phyloP scores from a whole-genome alignment of 73 alveolate species.

The Tetrahymena thermophila region DNA sequence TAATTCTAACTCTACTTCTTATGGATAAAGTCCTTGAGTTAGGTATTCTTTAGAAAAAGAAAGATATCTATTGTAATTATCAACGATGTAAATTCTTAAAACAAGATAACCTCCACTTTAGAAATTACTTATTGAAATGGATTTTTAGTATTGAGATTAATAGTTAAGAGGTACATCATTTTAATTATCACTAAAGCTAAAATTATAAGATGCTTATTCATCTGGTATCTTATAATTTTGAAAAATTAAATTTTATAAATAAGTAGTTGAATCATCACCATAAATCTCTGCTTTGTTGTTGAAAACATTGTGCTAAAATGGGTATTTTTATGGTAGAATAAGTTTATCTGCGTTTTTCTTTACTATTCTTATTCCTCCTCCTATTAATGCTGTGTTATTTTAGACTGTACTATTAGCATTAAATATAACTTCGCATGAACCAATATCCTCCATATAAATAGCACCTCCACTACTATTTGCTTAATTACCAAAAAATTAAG shows the following conservation, averaged over 20 bases:
- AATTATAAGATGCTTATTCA: not conserved
- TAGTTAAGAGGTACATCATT: not conserved
- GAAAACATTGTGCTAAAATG: not conserved
- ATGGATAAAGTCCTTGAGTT: not conserved
- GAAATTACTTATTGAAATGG: not conserved
- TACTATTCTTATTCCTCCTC: not conserved
- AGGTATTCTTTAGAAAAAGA: not conserved
- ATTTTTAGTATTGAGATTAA: not conserved
- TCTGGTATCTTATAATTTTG: not conserved
- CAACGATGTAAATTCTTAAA: not conserved
- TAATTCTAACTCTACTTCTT: not conserved
- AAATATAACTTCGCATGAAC: not conserved
- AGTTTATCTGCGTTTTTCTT: not conserved
- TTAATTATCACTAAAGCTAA: not conserved
- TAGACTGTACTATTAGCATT: not conserved
- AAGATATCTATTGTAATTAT: not conserved
- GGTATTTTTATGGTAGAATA: not conserved
- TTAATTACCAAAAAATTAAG: not conserved
- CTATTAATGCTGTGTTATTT: not conserved
- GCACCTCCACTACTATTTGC: not conserved
- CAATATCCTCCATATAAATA: not conserved
- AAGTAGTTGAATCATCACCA: not conserved
- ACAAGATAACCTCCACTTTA: not conserved
- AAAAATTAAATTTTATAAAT: not conserved
- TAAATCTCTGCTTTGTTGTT: not conserved